Base-by-base conservation (phyloP, 805 yeast genomes). In the Hanseniaspora thailandica region DNA sequence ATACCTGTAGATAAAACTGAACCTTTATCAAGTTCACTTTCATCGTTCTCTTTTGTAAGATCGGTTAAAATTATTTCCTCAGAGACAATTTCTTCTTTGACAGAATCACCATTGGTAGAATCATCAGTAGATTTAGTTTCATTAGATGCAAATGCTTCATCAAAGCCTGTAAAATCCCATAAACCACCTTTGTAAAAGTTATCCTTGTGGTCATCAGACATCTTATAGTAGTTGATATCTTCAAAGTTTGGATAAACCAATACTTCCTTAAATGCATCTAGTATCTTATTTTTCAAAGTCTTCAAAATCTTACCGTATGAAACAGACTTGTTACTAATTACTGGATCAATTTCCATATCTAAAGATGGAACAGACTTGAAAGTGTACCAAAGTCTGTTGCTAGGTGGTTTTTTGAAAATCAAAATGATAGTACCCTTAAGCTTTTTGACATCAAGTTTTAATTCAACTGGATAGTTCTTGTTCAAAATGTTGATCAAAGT, bases 111-210 rank as follows among this genome's bases (percentile, higher is more conserved):
- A 36, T 15, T 10, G 22, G 9, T 7, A 15, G n/a, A 47, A 33
- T 39, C 20, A 2, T 25, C 34, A n/a, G 19, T 30, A 4, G 17
- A 17, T 34, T 12, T 35, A 19, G 7, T 43, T 28, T 31, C 34
- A 31, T 13, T 38, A 10, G 10, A 46, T 15, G 39, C 39, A 40
- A 35, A 41, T 5, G 12, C 13, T 15, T 17, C 8, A 23, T 35
- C 15, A 31, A 31, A 15, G 1, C 31, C 25, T 5, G 52, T 28
- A 41, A 52, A 52, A 26, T 52, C 88, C 97, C 97, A 90, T 23
- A 90, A 79, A 17, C 98, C 98, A 48, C 96, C 98, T 57, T 96
- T 76, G 65, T 80, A 93, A 13, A 86, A 66, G 57, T 86, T 95
- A 38, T 68, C 73, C 2, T 60, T 41, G 12, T 46, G n/a, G 4